A percentile compares a stretch with the other conserved stretches of the same genome.
Evolutionary conservation across 179 eudicot genomes (phyloP).

Genomic region (Corrigiola litoralis): DNA sequence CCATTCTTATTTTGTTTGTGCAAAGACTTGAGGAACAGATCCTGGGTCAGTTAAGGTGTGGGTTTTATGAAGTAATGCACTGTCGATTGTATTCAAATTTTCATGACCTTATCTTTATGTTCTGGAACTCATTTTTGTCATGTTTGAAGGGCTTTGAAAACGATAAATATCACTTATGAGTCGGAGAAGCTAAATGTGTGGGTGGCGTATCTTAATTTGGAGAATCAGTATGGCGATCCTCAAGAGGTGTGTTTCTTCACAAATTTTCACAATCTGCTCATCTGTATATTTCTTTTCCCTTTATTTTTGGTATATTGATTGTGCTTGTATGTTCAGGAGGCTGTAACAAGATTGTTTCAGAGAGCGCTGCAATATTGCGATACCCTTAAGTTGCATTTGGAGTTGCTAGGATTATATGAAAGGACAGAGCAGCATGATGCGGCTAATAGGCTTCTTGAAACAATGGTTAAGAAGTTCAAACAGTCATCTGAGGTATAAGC

Average conservation of each 20-base stretch:
- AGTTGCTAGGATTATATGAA: constrained; percentile 76
- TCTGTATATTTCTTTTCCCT: not conserved
- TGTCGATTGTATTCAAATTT: not conserved
- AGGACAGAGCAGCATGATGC: constrained; percentile 70
- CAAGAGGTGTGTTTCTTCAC: constrained; percentile 47
- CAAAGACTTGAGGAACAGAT: too few species aligned
- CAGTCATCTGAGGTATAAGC: constrained; percentile 64
- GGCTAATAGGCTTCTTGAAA: constrained; percentile 70
- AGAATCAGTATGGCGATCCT: constrained; percentile 81
- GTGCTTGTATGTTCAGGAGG: constrained; percentile 47
- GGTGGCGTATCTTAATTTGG: constrained; percentile 88
- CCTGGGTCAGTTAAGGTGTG: too few species aligned
- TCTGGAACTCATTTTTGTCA: not conserved
- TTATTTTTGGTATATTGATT: not conserved
- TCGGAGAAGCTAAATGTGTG: constrained; percentile 86
- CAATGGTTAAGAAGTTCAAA: constrained; percentile 81
- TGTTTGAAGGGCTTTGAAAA: constrained; percentile 74
- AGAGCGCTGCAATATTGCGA: constrained; percentile 90
- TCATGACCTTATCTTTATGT: not conserved
- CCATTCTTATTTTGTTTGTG: too few species aligned
- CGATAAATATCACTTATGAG: constrained; percentile 71
- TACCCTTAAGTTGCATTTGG: constrained; percentile 74
- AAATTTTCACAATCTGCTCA: not conserved
- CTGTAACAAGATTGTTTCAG: constrained; percentile 62
- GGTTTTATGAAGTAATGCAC: too few species aligned